Conservation (phyloP, 179 eudicot genomes). For the Nepenthes alata region DNA sequence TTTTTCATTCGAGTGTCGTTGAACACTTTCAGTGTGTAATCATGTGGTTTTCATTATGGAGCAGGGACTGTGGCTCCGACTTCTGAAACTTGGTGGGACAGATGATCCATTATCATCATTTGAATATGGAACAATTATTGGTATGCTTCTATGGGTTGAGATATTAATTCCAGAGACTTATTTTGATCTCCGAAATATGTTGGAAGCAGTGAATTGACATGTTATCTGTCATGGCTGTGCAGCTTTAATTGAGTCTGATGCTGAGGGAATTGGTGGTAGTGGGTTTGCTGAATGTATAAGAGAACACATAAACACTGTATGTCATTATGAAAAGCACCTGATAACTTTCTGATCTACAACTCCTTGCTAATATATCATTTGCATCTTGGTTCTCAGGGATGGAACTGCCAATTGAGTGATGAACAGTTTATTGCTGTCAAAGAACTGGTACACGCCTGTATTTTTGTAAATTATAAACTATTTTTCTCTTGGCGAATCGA, state of each 20-base stretch:
- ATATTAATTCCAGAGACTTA: not conserved
- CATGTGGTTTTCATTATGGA: constrained; percentile 13
- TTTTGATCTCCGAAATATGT: not conserved
- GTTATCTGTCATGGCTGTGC: constrained; percentile 16
- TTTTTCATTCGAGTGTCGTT: not conserved
- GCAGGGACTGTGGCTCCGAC: constrained; percentile 96
- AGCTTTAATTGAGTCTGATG: constrained; percentile 98
- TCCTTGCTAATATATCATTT: constrained; percentile 6
- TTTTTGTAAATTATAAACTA: not conserved
- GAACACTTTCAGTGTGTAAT: constrained; percentile 2
- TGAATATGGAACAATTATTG: constrained; percentile 96
- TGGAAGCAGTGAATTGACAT: not conserved
- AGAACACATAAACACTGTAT: constrained; percentile 92
- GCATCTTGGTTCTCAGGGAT: constrained; percentile 48
- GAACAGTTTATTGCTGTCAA: constrained; percentile 99
- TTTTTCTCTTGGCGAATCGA: not conserved
- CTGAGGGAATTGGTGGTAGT: constrained; percentile 99
- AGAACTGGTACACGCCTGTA: constrained; percentile 52
- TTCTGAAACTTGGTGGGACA: constrained; percentile 81
- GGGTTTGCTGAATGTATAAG: constrained; percentile 98
- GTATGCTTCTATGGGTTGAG: constrained; percentile 24
- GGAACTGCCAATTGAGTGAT: constrained; percentile 81
- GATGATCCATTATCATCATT: constrained; percentile 97
- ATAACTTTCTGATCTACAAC: not conserved
- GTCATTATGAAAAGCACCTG: constrained; percentile 12